Percentiles rank a stretch among this genome's conserved stretches.
Evolutionary conservation across 306 rosid species (phyloP).

Genomic region (Medicago arabica): DNA sequence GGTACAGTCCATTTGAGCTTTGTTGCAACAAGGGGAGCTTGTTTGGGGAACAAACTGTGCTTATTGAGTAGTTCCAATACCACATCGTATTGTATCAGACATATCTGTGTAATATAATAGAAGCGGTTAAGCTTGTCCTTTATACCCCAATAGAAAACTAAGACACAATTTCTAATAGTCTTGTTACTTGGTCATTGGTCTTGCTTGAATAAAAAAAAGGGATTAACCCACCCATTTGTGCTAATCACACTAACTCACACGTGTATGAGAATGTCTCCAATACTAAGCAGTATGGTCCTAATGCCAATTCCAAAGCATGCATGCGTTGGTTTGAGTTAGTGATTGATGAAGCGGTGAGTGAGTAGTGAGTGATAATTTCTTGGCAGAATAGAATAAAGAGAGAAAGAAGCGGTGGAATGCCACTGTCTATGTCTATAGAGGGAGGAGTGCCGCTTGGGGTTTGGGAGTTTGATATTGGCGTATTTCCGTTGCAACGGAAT

Average conservation of each 20-base stretch:
- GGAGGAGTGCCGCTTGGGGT: slow-evolving; percentile 12
- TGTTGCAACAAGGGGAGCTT: slow-evolving; percentile 10
- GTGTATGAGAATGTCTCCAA: slow-evolving; percentile 8
- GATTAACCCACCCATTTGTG: not conserved
- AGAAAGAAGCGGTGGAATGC: slow-evolving; percentile 47
- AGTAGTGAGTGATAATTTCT: not conserved
- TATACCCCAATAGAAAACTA: no score
- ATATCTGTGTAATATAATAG: not conserved
- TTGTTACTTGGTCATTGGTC: slow-evolving; percentile 6
- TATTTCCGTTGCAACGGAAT: slow-evolving; percentile 14
- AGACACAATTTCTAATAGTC: no score
- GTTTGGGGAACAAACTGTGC: not conserved
- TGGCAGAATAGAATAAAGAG: not conserved
- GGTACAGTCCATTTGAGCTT: not conserved
- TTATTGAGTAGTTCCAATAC: not conserved
- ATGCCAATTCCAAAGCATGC: slow-evolving; percentile 1
- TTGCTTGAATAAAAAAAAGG: not conserved
- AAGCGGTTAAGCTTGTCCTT: slow-evolving; percentile 34
- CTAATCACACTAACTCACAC: not conserved
- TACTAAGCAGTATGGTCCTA: not conserved
- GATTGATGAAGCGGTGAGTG: slow-evolving; percentile 31
- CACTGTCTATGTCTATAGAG: slow-evolving; percentile 31
- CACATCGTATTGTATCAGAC: not conserved
- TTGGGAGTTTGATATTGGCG: not conserved
- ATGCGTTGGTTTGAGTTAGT: not conserved